Percentiles rank a stretch among this genome's conserved stretches.
Evolutionary conservation across 2,329 filamentous ascomycete genomes (phyloP).

Genomic region (Sarocladium kiliense): DNA sequence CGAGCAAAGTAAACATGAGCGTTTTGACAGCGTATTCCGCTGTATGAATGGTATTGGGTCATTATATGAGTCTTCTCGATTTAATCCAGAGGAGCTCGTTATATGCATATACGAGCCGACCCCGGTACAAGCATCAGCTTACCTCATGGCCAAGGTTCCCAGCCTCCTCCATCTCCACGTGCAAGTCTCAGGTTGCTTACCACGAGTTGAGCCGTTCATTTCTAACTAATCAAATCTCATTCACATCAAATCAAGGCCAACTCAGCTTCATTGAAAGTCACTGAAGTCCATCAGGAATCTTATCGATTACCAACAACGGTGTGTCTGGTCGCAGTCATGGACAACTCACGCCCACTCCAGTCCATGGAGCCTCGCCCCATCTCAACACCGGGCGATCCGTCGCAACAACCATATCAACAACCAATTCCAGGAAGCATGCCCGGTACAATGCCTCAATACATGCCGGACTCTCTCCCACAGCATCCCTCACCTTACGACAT

Average conservation of each 20-base stretch:
- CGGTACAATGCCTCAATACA: constrained; percentile 3
- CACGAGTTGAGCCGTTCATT: neutral
- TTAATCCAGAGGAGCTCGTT: neutral
- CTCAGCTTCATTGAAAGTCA: neutral
- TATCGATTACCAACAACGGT: no score
- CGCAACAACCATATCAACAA: neutral
- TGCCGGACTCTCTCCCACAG: neutral
- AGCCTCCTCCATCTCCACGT: constrained; percentile 3
- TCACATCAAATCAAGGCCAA: neutral
- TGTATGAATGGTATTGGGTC: no score
- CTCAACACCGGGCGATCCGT: constrained; percentile 3
- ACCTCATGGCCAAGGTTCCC: neutral
- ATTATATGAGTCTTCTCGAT: no score
- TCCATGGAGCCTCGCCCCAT: constrained; percentile 12
- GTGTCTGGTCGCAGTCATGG: constrained; percentile 3
- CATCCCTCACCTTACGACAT: constrained; percentile 2
- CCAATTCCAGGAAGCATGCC: constrained; percentile 1
- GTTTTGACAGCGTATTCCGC: no score
- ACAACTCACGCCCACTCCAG: constrained; percentile 4
- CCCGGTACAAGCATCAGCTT: neutral
- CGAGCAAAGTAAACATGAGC: no score
- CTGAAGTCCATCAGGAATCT: neutral
- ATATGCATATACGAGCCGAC: neutral
- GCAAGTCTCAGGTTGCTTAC: neutral
- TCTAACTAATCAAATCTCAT: neutral